phyloP scores from a whole-genome alignment of 2,329 filamentous ascomycete genomes.

The Magnaporthales sp. region DNA sequence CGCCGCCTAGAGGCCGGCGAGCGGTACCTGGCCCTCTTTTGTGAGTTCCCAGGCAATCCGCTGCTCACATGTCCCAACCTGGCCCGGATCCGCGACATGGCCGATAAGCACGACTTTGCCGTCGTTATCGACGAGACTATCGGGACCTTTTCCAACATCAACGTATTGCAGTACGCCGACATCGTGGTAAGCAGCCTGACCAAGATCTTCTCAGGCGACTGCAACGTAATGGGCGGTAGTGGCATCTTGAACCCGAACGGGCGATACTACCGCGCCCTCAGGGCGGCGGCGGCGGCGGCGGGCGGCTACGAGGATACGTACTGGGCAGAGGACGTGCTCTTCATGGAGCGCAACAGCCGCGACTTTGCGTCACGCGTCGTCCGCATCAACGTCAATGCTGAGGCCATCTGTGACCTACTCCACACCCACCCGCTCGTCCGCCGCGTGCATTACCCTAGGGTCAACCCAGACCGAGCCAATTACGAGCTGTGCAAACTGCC shows the following conservation, averaged over 20 bases:
- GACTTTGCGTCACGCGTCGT: conserved; percentile 80
- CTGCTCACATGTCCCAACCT: conserved; percentile 80
- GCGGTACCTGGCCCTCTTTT: conserved; percentile 75
- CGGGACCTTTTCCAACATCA: conserved; percentile 91
- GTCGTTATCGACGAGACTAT: conserved; percentile 95
- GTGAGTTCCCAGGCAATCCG: conserved; percentile 92
- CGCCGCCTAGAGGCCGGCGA: conserved; percentile 61
- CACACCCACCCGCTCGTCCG: conserved; percentile 56
- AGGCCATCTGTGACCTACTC: conserved; percentile 70
- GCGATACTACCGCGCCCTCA: conserved; percentile 64
- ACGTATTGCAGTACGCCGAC: conserved; percentile 83
- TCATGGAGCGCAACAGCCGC: conserved; percentile 92
- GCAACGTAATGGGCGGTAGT: conserved; percentile 95
- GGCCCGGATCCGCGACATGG: conserved; percentile 66
- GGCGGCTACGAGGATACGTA: conserved; percentile 72
- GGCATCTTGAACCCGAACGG: conserved; percentile 55
- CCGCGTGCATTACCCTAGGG: conserved; percentile 79
- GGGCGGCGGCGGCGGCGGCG: conserved; percentile 40
- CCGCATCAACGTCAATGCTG: conserved; percentile 77
- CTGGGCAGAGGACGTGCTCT: conserved; percentile 89
- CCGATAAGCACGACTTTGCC: conserved; percentile 77
- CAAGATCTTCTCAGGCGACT: conserved; percentile 95
- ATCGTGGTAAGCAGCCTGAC: conserved; percentile 91
- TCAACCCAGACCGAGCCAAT: conserved; percentile 44
- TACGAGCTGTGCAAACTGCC: conserved; percentile 74